A percentile compares a stretch with the other conserved stretches of the same genome.
These are phyloP conservation scores for Maudiozyma pseudohumilis DNA, from an alignment of 805 yeast species.

Conservation along the genomic window DNA sequence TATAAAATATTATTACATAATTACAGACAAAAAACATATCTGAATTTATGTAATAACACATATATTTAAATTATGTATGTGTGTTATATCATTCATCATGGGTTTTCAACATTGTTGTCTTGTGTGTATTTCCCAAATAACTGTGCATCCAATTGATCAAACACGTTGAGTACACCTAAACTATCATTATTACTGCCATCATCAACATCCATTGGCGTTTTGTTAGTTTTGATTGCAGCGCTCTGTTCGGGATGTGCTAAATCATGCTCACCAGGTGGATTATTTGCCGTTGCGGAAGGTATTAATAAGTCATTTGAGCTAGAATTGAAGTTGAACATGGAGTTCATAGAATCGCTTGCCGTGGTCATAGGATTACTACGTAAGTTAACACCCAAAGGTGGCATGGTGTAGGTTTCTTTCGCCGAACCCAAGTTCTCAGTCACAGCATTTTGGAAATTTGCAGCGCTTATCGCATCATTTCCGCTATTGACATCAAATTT, in stretches of 20 bases:
- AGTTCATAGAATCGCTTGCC: not conserved
- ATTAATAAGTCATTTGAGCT: slow-evolving; percentile 2
- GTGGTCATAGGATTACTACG: not conserved
- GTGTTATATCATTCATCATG: not conserved
- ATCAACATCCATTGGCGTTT: too few species aligned
- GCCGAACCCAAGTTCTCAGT: not conserved
- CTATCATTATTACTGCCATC: not conserved
- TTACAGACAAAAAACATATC: too few species aligned
- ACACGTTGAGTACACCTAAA: slow-evolving; percentile 59
- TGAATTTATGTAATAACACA: too few species aligned
- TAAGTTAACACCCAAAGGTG: too few species aligned
- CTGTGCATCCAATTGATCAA: slow-evolving; percentile 77
- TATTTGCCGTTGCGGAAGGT: not conserved
- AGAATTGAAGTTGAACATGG: slow-evolving; percentile 5
- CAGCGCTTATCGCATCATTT: not conserved
- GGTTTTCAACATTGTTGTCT: not conserved
- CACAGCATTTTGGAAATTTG: not conserved
- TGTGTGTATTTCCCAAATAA: slow-evolving; percentile 59
- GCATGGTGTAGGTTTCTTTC: slow-evolving; percentile 1
- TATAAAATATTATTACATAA: too few species aligned
- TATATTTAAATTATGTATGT: too few species aligned
- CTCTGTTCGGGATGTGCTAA: not conserved
- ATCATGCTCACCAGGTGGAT: not conserved
- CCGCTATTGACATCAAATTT: not conserved
- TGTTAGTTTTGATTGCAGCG: too few species aligned